Evolutionary conservation across 768 basidiomycete genomes (phyloP), one percentile per base, ranked within the genome.

Genomic region (Kwoniella botswanensis): DNA sequence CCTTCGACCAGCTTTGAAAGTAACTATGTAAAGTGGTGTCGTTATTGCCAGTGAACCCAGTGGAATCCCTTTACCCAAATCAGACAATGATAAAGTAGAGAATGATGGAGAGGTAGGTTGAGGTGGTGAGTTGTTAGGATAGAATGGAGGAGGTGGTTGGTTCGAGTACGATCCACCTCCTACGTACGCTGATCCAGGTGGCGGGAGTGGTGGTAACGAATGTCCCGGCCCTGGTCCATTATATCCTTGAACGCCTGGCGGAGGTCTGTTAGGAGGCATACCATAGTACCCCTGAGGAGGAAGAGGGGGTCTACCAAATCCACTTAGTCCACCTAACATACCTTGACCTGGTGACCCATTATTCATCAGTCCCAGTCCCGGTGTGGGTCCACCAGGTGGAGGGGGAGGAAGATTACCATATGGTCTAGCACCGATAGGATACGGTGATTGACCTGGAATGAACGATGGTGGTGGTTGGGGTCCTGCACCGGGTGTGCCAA

Each of bases 1-100:
- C 72, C 94, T 94, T 52, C 96, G 89, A 0, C 94, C 93, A 0
- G 95, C 95, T 85, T 98, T 99, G 88, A 99, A 99, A 83, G 97
- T 92, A 76, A 98, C 92, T 76, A 98, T 95, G 87, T 89, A 98
- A 9, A 99, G 88, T n/a, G 92, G 93, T 86, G 91, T 93, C 44
- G 90, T 89, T 13, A 91, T 82, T 0, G 94, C 91, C 53, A 99
- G 90, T 59, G 91, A 84, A 80, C 91, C 89, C 18, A 98, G 87
- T 0, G 94, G 93, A 0, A 98, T 88, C 44, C 96, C 96, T 79
- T 91, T 91, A 61, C 96, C 95, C 24, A 96, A 89, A 66, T 81
- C 79, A 2, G 78, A 71, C 0, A 81, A 71, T 0, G 77, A 76
- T 7, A 81, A 57, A 10, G 75, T 74, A 2, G 79, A 81, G 71